These are phyloP conservation scores for Fraxinus cuspidata DNA, from an alignment of 257 asterid genomes.

Conservation along the genomic window DNA sequence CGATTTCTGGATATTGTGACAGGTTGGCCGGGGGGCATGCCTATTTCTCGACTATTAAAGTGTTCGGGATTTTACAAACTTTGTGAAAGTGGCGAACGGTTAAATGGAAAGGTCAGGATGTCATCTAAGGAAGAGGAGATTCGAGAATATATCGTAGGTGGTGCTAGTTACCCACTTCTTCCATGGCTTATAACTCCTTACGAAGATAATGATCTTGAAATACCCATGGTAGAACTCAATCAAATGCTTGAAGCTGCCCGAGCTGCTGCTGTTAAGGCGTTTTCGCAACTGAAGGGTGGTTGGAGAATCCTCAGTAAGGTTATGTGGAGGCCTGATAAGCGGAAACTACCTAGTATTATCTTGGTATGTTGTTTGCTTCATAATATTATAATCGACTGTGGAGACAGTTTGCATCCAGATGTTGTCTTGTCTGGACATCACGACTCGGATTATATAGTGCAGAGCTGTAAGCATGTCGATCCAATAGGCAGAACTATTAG, in stretches of 20 bases:
- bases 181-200: slow-evolving; percentile 90
- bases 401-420: slow-evolving; percentile 62
- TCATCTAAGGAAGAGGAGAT: slow-evolving; percentile 43
- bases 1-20: slow-evolving; percentile 82
- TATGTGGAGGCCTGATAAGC: slow-evolving; percentile 95
- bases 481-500: slow-evolving; percentile 54
- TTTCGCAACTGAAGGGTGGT: slow-evolving; percentile 77
- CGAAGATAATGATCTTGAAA: slow-evolving; percentile 43
- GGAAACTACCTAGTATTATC: slow-evolving; percentile 85
- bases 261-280: slow-evolving; percentile 60
- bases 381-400: slow-evolving; percentile 80
- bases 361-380: slow-evolving; percentile 91
- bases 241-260: slow-evolving; percentile 54
- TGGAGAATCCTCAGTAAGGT: slow-evolving; percentile 98
- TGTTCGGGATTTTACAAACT: slow-evolving; percentile 79
- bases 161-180: slow-evolving; percentile 75
- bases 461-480: slow-evolving; percentile 49
- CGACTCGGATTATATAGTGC: slow-evolving; percentile 46
- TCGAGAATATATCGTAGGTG: slow-evolving; percentile 82
- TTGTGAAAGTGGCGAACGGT: slow-evolving; percentile 66
- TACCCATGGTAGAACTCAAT: slow-evolving; percentile 40
- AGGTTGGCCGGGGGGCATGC: slow-evolving; percentile 99
- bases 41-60: slow-evolving; percentile 64
- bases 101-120: slow-evolving; percentile 44
- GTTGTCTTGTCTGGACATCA: slow-evolving; percentile 67